Conservation (phyloP, 2,329 filamentous ascomycete species). For the Diaporthe sp. region DNA sequence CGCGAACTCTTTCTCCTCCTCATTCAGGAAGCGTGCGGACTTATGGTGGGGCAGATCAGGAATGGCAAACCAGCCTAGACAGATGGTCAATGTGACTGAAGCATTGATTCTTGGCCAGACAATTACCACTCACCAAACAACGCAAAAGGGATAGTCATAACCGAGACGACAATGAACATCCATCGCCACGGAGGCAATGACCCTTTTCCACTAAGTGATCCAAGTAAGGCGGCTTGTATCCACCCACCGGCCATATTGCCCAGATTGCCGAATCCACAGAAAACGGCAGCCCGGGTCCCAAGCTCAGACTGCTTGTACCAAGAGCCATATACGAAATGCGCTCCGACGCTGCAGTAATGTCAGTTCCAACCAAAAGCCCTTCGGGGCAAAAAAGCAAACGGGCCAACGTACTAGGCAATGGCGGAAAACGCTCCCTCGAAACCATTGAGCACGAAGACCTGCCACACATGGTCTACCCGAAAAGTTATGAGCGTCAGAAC, state of each 20-base stretch:
- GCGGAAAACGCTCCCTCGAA: slow-evolving; percentile 59
- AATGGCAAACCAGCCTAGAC: slow-evolving; percentile 57
- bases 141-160: slow-evolving; percentile 56
- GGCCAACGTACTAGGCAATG: slow-evolving; percentile 53
- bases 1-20: slow-evolving; percentile 52
- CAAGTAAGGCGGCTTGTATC: slow-evolving; percentile 57
- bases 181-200: slow-evolving; percentile 56
- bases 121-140: slow-evolving; percentile 49
- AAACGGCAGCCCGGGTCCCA: slow-evolving; percentile 54
- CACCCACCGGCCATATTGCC: slow-evolving; percentile 59
- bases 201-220: slow-evolving; percentile 49
- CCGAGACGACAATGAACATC: slow-evolving; percentile 58
- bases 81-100: background rate
- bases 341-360: slow-evolving; percentile 49
- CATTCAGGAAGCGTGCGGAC: slow-evolving; percentile 54
- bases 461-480: slow-evolving; percentile 55
- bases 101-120: background rate
- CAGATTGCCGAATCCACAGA: slow-evolving; percentile 57
- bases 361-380: background rate
- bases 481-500: slow-evolving; percentile 58
- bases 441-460: slow-evolving; percentile 57
- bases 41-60: slow-evolving; percentile 56
- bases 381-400: too few relatives aligned
- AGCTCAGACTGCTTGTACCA: slow-evolving; percentile 59
- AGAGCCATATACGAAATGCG: slow-evolving; percentile 58